A percentile compares a stretch with the other conserved stretches of the same genome.
These are phyloP conservation scores for Cladosporium sphaerospermum DNA, from an alignment of 2,329 filamentous ascomycete genomes.

Conservation along the genomic window DNA sequence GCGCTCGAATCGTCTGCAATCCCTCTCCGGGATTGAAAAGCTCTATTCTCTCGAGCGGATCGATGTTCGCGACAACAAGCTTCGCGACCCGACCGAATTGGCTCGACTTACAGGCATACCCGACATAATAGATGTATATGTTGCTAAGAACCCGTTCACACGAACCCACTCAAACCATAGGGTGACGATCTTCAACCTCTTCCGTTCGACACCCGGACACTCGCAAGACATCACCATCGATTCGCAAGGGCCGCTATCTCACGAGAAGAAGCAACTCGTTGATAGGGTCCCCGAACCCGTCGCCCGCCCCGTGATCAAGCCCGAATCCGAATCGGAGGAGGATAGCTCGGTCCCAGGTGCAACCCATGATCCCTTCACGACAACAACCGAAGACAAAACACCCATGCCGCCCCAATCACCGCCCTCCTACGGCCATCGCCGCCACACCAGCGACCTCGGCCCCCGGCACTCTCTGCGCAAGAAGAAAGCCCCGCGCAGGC, in stretches of 20 bases:
- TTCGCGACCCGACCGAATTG: constrained; percentile 86
- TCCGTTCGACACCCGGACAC: constrained; percentile 82
- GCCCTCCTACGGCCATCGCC: constrained; percentile 18
- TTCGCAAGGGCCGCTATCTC: constrained; percentile 71
- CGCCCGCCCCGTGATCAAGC: constrained; percentile 71
- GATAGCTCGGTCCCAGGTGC: constrained; percentile 39
- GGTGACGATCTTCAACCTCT: constrained; percentile 90
- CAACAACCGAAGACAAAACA: not conserved
- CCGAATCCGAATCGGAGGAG: constrained; percentile 53
- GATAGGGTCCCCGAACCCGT: constrained; percentile 73
- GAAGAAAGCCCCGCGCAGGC: constrained; percentile 51
- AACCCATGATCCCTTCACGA: constrained; percentile 3
- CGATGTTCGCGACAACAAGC: constrained; percentile 81
- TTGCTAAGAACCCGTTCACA: constrained; percentile 85
- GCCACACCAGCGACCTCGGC: constrained; percentile 27
- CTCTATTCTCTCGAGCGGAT: constrained; percentile 82
- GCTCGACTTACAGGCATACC: constrained; percentile 85
- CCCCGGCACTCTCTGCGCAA: constrained; percentile 40
- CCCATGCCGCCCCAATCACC: not conserved
- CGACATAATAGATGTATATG: constrained; percentile 86
- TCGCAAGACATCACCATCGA: constrained; percentile 88
- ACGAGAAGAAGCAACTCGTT: constrained; percentile 75
- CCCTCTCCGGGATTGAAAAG: constrained; percentile 83
- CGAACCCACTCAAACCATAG: constrained; percentile 81
- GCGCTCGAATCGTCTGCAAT: constrained; percentile 77